These are phyloP conservation scores for Porodaedalea pini DNA, from an alignment of 1,284 basidiomycete genomes.

Conservation along the genomic window DNA sequence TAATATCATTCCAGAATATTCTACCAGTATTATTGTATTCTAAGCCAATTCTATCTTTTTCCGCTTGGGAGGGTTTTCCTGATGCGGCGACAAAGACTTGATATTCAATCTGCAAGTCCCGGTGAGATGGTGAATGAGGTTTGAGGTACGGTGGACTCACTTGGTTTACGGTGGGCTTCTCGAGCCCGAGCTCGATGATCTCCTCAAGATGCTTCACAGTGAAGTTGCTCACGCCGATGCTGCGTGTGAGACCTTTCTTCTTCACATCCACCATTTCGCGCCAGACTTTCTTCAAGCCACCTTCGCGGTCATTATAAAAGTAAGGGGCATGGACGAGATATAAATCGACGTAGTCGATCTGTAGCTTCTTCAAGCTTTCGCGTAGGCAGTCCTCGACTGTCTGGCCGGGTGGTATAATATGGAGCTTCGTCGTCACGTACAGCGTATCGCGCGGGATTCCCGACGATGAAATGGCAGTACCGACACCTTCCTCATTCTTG, in stretches of 20 bases:
- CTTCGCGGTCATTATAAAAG: slow-evolving; percentile 30
- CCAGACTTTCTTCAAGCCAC: slow-evolving; percentile 59
- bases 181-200: slow-evolving; percentile 53
- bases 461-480: slow-evolving; percentile 44
- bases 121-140: background rate
- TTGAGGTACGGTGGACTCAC: slow-evolving; percentile 33
- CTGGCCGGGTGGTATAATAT: slow-evolving; percentile 35
- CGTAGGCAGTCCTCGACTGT: slow-evolving; percentile 49
- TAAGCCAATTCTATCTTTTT: too few species aligned
- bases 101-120: slow-evolving; percentile 62
- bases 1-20: too few species aligned
- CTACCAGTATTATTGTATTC: too few species aligned
- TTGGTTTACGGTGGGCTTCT: slow-evolving; percentile 78
- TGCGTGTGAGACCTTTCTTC: slow-evolving; percentile 64
- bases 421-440: slow-evolving; percentile 67
- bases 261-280: slow-evolving; percentile 67
- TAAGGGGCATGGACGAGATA: slow-evolving; percentile 72
- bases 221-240: slow-evolving; percentile 87
- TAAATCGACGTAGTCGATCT: slow-evolving; percentile 68
- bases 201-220: slow-evolving; percentile 60
- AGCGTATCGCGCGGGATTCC: slow-evolving; percentile 53
- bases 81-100: slow-evolving; percentile 77
- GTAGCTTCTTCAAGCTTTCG: slow-evolving; percentile 56
- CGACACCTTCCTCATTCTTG: slow-evolving; percentile 56
- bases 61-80: too few species aligned